Evolutionary conservation across 768 basidiomycete species (phyloP), one percentile per base, ranked within the genome.

Genomic region (Gautieria morchelliformis): DNA sequence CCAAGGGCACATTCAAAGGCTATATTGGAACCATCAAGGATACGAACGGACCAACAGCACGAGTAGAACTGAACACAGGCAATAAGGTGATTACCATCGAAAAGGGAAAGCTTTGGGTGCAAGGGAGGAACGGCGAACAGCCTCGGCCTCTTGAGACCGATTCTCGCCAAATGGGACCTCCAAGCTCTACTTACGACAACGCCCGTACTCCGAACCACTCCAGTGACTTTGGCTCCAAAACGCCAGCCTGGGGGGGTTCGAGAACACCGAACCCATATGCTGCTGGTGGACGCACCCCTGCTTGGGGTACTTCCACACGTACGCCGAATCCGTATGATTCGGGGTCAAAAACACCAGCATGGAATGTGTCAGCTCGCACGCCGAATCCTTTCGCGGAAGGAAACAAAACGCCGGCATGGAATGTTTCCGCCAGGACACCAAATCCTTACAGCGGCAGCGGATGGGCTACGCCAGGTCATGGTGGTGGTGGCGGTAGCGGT

Each of bases 1-100:
- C 90, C 59, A 89, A 91, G 67, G 96, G 96, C 5, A 79, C 89
- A 5, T 82, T 87, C 66, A 99, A 99, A 70, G 90, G 93, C 14
- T 87, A 94, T 63, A 77, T 85, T 46, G 96, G 96, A 7, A 82
- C 84, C 5, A 89, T 98, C 75, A 97, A 94, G 71, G 96, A 98
- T 67, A 89, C 93, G 30, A 95, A 93, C 58, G 95, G 93, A 5
- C 76, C 78, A 40, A 75, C 83, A 57, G 90, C 87, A 1, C 81
- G 96, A 42, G 93, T 99, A 14, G 96, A 98, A 69, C 74, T 99
- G n/a, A 75, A 79, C 59, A 85, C 92, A 14, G 87, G 86, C 40
- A 94, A 93, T 70, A 93, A 91, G 70, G 76, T 93, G 20, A 84
- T 99, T 58, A 85, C 85, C 40, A 84, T 97, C 58, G 87, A 89